Evolutionary conservation across 257 asterid species (phyloP).

Genomic region (Solanum paucissectum): DNA sequence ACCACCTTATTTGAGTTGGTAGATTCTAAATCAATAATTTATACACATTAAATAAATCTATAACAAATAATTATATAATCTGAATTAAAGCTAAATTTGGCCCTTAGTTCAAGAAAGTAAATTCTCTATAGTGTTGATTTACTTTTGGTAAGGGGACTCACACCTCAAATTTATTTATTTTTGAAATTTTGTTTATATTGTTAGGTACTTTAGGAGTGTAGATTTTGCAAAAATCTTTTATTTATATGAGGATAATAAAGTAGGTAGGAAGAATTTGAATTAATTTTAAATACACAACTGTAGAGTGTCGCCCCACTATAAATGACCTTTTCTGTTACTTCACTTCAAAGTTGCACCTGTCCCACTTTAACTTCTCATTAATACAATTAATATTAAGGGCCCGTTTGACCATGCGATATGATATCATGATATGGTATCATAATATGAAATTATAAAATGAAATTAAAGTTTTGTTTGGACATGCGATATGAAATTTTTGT

Average conservation of each 20-base stretch:
- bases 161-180: not conserved
- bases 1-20: accelerated
- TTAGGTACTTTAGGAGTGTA: not conserved
- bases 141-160: not conserved
- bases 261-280: not conserved
- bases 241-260: not conserved
- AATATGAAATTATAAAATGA: too few species aligned
- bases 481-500: too few species aligned
- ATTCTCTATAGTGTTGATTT: not conserved
- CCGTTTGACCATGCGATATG: too few species aligned
- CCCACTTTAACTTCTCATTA: not conserved
- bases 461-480: too few species aligned
- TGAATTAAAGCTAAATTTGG: not conserved
- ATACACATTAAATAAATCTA: not conserved
- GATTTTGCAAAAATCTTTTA: not conserved
- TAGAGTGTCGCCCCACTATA: not conserved
- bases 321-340: not conserved
- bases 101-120: not conserved
- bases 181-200: not conserved
- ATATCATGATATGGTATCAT: too few species aligned
- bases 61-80: not conserved
- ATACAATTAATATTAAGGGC: not conserved
- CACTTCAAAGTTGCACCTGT: not conserved
- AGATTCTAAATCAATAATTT: not conserved
- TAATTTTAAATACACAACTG: not conserved